Evolutionary conservation across 805 yeast species (phyloP).

Genomic region (Kazachstania kunashirensis): DNA sequence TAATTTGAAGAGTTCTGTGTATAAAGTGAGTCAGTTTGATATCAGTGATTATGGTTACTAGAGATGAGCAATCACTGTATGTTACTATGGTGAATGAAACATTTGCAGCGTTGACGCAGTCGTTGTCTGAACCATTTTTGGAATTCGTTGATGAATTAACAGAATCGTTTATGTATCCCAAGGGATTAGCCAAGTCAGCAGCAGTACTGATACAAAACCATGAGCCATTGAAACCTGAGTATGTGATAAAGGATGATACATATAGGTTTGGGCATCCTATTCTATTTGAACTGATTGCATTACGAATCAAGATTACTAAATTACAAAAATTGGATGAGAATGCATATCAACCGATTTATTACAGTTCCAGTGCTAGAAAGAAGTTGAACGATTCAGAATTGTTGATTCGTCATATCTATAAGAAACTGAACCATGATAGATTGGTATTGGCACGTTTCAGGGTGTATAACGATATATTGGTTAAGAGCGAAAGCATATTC

Average conservation of each 20-base stretch:
- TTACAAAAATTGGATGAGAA: background rate
- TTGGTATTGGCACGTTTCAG: background rate
- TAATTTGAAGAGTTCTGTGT: too few relatives aligned
- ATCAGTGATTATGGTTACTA: too few relatives aligned
- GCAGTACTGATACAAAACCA: conserved; percentile 3
- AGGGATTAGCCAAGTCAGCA: conserved; percentile 6
- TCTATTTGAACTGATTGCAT: conserved; percentile 16
- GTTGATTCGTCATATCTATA: conserved; percentile 3
- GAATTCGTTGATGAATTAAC: conserved; percentile 15
- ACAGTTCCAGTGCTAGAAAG: conserved; percentile 2
- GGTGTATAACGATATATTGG: background rate
- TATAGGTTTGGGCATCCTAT: conserved; percentile 20
- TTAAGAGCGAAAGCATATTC: background rate
- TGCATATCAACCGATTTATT: conserved; percentile 1
- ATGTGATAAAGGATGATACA: background rate
- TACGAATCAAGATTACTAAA: conserved; percentile 9
- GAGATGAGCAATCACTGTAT: too few relatives aligned
- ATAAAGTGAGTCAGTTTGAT: too few relatives aligned
- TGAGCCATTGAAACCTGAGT: background rate
- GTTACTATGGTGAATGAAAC: background rate
- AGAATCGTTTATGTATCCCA: conserved; percentile 25
- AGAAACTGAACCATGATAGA: conserved; percentile 1
- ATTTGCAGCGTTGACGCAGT: background rate
- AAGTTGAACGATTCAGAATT: conserved; percentile 1
- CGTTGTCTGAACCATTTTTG: background rate